Evolutionary conservation across 1,139 yeast genomes (phyloP).

Genomic region (Pichia sp.): DNA sequence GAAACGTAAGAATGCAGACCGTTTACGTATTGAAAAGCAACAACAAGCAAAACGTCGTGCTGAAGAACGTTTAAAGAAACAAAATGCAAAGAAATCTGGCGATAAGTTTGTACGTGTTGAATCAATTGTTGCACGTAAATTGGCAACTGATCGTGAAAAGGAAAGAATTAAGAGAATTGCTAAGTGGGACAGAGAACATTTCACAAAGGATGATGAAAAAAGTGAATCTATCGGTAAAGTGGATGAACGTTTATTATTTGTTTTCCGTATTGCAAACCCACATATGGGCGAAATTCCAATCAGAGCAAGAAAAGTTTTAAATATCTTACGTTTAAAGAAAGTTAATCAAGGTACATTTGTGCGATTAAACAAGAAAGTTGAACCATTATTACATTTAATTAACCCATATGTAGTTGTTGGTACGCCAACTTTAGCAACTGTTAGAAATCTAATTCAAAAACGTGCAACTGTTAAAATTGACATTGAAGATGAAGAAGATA

Average conservation of each 20-base stretch:
- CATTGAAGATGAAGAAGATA: slow-evolving; percentile 33
- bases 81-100: slow-evolving; percentile 33
- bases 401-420: slow-evolving; percentile 73
- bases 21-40: slow-evolving; percentile 47
- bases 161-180: slow-evolving; percentile 60
- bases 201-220: slow-evolving; percentile 2
- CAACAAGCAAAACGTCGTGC: slow-evolving; percentile 34
- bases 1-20: slow-evolving; percentile 72
- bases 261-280: slow-evolving; percentile 58
- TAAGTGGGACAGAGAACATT: slow-evolving; percentile 36
- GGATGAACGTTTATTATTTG: slow-evolving; percentile 49
- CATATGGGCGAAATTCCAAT: slow-evolving; percentile 59
- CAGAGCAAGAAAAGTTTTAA: slow-evolving; percentile 55
- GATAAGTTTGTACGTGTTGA: slow-evolving; percentile 65
- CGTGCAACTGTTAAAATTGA: slow-evolving; percentile 53
- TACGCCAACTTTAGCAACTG: slow-evolving; percentile 60
- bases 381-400: slow-evolving; percentile 56
- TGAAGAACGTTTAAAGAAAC: slow-evolving; percentile 36
- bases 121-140: slow-evolving; percentile 56
- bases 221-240: slow-evolving; percentile 32
- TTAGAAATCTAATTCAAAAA: slow-evolving; percentile 68
- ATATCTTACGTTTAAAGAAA: slow-evolving; percentile 50
- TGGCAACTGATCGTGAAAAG: slow-evolving; percentile 58
- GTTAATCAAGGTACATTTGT: slow-evolving; percentile 66
- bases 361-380: slow-evolving; percentile 49